Percentiles rank a stretch among this genome's conserved stretches.
phyloP scores from a whole-genome alignment of 1,284 basidiomycete species.

The Takashimella koratensis region DNA sequence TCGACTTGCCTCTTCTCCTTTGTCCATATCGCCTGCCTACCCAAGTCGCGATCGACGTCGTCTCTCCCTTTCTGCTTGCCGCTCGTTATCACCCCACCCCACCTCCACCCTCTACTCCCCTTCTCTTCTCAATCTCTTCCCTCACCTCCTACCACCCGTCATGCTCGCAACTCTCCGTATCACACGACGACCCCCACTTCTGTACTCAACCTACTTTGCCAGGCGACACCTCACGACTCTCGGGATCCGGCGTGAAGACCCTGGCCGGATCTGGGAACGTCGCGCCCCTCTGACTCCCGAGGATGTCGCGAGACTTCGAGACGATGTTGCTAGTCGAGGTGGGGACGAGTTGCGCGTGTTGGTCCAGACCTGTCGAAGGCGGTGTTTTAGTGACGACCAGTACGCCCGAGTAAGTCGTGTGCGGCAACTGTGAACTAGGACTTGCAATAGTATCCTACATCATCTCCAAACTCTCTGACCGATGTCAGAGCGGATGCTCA shows the following conservation, averaged over 20 bases:
- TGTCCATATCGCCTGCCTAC: too few species aligned
- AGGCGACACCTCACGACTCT: constrained; percentile 46
- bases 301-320: constrained; percentile 58
- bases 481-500: too few species aligned
- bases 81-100: background rate
- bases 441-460: too few species aligned
- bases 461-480: too few species aligned
- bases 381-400: constrained; percentile 65
- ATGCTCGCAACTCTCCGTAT: too few species aligned
- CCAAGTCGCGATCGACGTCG: background rate
- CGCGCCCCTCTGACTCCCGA: constrained; percentile 75
- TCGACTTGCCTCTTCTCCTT: background rate
- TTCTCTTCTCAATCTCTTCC: constrained; percentile 25
- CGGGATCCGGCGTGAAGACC: constrained; percentile 74
- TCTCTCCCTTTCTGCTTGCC: background rate
- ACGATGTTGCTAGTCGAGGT: constrained; percentile 47
- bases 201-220: background rate
- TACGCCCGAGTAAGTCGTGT: constrained; percentile 61
- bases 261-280: constrained; percentile 78
- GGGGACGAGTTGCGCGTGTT: constrained; percentile 64
- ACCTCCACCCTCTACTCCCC: constrained; percentile 23
- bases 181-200: too few species aligned
- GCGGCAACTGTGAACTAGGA: too few species aligned
- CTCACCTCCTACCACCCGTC: too few species aligned
- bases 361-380: constrained; percentile 68